Evolutionary conservation across 2,329 filamentous ascomycete species (phyloP).

Genomic region (Fusarium robinianum): DNA sequence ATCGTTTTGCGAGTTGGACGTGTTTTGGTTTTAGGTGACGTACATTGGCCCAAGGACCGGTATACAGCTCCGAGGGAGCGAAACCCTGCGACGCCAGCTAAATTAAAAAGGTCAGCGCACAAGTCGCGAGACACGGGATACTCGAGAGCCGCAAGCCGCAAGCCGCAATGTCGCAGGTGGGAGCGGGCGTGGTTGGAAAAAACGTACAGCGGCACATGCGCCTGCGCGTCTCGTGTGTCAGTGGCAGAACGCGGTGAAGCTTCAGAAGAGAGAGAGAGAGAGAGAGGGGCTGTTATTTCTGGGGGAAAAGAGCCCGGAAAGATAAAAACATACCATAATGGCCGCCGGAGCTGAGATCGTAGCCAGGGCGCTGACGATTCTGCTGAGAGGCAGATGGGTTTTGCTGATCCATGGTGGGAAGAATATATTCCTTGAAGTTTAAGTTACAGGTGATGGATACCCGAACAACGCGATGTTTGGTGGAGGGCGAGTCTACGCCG

Average conservation of each 20-base stretch:
- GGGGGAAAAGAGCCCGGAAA: too few species aligned
- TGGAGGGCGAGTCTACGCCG: slow-evolving; percentile 23
- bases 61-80: slow-evolving; percentile 91
- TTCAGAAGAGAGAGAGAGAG: background rate
- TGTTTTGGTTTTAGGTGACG: slow-evolving; percentile 37
- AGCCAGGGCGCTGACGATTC: slow-evolving; percentile 65
- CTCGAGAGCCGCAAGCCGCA: too few species aligned
- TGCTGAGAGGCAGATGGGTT: slow-evolving; percentile 57
- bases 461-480: slow-evolving; percentile 13
- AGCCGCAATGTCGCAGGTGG: too few species aligned
- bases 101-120: slow-evolving; percentile 20
- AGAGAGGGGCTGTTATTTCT: slow-evolving; percentile 38
- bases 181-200: slow-evolving; percentile 12
- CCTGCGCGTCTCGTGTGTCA: slow-evolving; percentile 39
- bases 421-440: too few species aligned
- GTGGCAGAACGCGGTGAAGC: slow-evolving; percentile 11
- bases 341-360: slow-evolving; percentile 73
- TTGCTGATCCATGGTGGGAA: slow-evolving; percentile 48
- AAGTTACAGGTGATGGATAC: background rate
- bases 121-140: background rate
- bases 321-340: too few species aligned
- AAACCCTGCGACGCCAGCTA: slow-evolving; percentile 86
- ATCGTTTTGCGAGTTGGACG: background rate
- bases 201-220: slow-evolving; percentile 52
- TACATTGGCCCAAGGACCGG: slow-evolving; percentile 94